A percentile compares a stretch with the other conserved stretches of the same genome.
phyloP scores from a whole-genome alignment of 352 stramenopile species.

The Globisporangium cystogenes region DNA sequence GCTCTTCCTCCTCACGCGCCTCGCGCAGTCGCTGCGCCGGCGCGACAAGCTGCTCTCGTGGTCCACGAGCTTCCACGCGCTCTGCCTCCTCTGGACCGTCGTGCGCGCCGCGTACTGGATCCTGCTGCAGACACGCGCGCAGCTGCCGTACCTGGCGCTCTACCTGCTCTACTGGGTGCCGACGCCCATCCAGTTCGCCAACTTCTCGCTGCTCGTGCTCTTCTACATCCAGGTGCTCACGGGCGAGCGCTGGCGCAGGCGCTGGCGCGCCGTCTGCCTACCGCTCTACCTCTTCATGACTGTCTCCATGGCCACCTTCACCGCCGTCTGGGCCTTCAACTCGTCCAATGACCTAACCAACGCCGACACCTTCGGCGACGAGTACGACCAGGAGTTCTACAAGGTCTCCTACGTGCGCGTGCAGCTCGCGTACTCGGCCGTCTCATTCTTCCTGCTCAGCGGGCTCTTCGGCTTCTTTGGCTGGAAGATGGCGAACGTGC shows the following conservation, averaged over 20 bases:
- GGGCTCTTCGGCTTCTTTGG: constrained; percentile 80
- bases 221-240: constrained; percentile 89
- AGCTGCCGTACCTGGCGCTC: constrained; percentile 75
- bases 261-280: constrained; percentile 76
- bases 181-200: constrained; percentile 85
- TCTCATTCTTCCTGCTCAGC: constrained; percentile 77
- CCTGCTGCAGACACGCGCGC: constrained; percentile 66
- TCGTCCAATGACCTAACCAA: constrained; percentile 81
- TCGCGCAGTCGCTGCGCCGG: constrained; percentile 59
- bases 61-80: constrained; percentile 75
- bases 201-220: constrained; percentile 83
- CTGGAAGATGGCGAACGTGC: constrained; percentile 82
- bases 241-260: constrained; percentile 59
- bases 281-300: constrained; percentile 80
- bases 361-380: constrained; percentile 50
- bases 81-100: constrained; percentile 80
- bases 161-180: constrained; percentile 86
- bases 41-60: constrained; percentile 84
- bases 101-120: constrained; percentile 83
- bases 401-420: constrained; percentile 71
- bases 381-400: constrained; percentile 84
- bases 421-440: constrained; percentile 78
- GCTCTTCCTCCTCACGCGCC: constrained; percentile 64
- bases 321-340: constrained; percentile 80
- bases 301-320: constrained; percentile 82